A percentile compares a stretch with the other conserved stretches of the same genome.
Evolutionary conservation across 352 stramenopile species (phyloP).

Genomic region (Discostella stelligera): DNA sequence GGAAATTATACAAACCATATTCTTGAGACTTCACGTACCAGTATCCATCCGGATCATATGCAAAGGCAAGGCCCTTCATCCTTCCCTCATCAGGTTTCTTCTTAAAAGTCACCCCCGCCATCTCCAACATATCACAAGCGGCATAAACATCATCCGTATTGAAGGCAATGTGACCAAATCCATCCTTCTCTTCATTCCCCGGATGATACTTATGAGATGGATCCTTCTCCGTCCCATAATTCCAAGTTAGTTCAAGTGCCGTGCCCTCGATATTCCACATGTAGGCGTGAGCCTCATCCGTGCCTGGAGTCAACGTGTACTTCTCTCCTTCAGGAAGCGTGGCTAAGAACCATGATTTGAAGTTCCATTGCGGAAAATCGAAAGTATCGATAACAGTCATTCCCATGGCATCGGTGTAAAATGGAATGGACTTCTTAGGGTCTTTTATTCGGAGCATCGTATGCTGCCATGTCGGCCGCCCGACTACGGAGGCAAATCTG

Average conservation of each 20-base stretch:
- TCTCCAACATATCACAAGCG: slow-evolving; percentile 79
- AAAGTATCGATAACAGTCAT: slow-evolving; percentile 84
- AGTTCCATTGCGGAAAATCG: slow-evolving; percentile 81
- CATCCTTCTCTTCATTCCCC: slow-evolving; percentile 86
- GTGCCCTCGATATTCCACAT: slow-evolving; percentile 82
- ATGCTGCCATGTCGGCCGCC: slow-evolving; percentile 83
- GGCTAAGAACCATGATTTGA: slow-evolving; percentile 84
- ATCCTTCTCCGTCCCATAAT: slow-evolving; percentile 82
- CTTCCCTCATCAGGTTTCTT: slow-evolving; percentile 87
- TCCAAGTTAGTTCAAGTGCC: slow-evolving; percentile 84
- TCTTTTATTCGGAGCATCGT: slow-evolving; percentile 85
- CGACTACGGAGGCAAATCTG: slow-evolving; percentile 28
- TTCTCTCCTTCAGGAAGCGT: slow-evolving; percentile 61
- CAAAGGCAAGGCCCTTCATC: slow-evolving; percentile 88
- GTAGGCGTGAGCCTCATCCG: slow-evolving; percentile 81
- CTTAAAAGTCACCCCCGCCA: slow-evolving; percentile 85
- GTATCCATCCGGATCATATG: slow-evolving; percentile 86
- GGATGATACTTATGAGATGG: slow-evolving; percentile 73
- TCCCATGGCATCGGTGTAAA: slow-evolving; percentile 76
- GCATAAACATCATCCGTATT: slow-evolving; percentile 86
- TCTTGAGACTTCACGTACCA: slow-evolving; percentile 56
- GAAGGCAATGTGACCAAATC: slow-evolving; percentile 89
- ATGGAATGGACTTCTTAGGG: slow-evolving; percentile 63
- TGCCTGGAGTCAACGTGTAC: slow-evolving; percentile 72
- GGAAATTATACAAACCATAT: slow-evolving; percentile 5